Percentiles rank a stretch among this genome's conserved stretches.
Evolutionary conservation across 495 filamentous ascomycete species (phyloP).

Genomic region (Daldinia childiae): DNA sequence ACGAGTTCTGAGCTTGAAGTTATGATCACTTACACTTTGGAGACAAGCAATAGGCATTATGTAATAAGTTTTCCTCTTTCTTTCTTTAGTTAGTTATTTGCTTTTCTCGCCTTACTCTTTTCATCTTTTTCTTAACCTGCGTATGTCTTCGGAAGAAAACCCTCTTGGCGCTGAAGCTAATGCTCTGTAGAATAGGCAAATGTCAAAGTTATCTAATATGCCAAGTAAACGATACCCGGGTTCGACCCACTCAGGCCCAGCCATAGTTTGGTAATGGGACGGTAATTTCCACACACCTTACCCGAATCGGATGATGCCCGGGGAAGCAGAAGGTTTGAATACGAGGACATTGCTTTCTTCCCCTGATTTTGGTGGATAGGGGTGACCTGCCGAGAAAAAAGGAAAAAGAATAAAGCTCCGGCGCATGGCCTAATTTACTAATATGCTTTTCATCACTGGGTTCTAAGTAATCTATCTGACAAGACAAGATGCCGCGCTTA

Average conservation of each 20-base stretch:
- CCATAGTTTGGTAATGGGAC: slow-evolving; percentile 28
- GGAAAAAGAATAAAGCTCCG: background rate
- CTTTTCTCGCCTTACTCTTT: background rate
- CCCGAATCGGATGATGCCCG: slow-evolving; percentile 13
- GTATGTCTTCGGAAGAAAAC: too few relatives aligned
- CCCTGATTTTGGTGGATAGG: slow-evolving; percentile 9
- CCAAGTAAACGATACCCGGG: background rate
- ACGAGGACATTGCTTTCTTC: slow-evolving; percentile 18
- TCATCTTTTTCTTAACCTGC: background rate
- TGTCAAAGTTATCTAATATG: background rate
- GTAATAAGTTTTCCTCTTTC: background rate
- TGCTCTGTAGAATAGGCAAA: background rate
- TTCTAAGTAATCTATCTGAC: background rate
- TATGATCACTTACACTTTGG: too few relatives aligned
- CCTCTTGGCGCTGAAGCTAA: background rate
- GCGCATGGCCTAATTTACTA: background rate
- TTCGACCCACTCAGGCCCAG: background rate
- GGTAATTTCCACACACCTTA: slow-evolving; percentile 33
- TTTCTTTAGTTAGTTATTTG: background rate
- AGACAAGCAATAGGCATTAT: too few relatives aligned
- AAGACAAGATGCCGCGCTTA: slow-evolving; percentile 20
- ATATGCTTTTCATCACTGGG: background rate
- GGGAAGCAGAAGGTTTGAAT: slow-evolving; percentile 21
- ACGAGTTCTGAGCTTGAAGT: too few relatives aligned
- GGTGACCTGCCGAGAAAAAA: slow-evolving; percentile 1